Conservation (phyloP, 139 green algal species). For the Chlamydomonas asymmetrica region DNA sequence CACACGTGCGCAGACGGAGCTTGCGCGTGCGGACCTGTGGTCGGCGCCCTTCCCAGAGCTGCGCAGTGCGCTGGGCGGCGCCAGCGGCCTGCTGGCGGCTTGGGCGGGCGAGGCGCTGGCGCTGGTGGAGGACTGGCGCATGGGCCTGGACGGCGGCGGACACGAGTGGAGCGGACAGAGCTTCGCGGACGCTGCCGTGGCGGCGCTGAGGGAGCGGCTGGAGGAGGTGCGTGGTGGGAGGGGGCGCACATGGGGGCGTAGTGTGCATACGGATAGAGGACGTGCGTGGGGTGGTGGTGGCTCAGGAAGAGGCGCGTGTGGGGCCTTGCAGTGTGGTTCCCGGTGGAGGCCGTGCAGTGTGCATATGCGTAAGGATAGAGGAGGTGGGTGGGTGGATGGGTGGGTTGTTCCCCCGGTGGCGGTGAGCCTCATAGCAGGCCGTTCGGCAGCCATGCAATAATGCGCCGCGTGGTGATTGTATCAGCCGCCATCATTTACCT, state of each 20-base stretch:
- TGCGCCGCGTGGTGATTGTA: no score
- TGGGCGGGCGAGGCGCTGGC: constrained; percentile 28
- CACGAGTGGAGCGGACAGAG: constrained; percentile 40
- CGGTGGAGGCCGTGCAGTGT: no score
- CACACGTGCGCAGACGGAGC: background rate
- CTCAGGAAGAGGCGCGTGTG: no score
- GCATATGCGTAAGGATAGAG: no score
- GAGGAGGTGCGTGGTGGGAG: constrained; percentile 49
- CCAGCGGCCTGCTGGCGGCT: constrained; percentile 30
- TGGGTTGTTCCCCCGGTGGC: no score
- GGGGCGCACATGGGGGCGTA: background rate
- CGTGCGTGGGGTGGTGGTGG: no score
- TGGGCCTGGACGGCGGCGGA: constrained; percentile 43
- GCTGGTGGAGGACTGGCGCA: constrained; percentile 45
- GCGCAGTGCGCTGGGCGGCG: constrained; percentile 35
- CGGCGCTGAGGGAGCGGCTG: constrained; percentile 41
- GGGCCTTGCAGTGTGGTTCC: no score
- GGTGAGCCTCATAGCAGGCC: no score
- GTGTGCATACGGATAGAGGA: no score
- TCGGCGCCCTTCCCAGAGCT: constrained; percentile 31
- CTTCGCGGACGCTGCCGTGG: constrained; percentile 43
- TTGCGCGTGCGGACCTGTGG: constrained; percentile 5
- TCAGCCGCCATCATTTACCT: no score
- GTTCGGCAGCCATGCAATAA: no score
- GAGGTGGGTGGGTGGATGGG: no score